Base-by-base conservation (phyloP, 2,329 filamentous ascomycete genomes). In the Ascomycota sp. region DNA sequence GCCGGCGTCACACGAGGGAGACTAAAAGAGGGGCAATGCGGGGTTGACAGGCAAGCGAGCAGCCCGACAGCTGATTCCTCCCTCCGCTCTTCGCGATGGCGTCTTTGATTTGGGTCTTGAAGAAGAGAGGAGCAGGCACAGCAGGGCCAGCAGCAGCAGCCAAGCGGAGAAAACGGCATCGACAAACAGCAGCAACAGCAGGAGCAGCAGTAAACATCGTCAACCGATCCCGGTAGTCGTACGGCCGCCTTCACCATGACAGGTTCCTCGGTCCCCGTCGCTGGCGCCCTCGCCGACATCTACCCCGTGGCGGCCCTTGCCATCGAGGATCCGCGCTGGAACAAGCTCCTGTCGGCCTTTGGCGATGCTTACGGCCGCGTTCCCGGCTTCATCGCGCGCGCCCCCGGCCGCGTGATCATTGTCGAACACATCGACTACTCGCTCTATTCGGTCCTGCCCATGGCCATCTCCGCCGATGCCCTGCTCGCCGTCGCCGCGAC, bases 381-480 rank as follows among this genome's bases (percentile, higher is more conserved):
- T 11, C 73, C 85, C 24, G 66, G 78, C 34, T 94, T 93, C 44
- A 71, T 95, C 13, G 70, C 86, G 8, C 75, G 89, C 37, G 93
- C 85, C 32, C 89, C 89, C 1, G 89, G 89, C 35, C 71, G 89
- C 40, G 89, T 98, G 40, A 89, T 98, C 46, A 94, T 98, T 48
- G 89, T 89, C 52, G 89, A 98, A 64, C 89, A 98, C 59, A 93
- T 98, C 45, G 89, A 98, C 59, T 98, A 98, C 59, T 93, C 82
- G 10, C 69, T 98, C 13, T 98, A 95, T 61, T 75, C 89, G 42
- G 85, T 94, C 35, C 65, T 98, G 17, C 89, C 89, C 30, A 94
- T 94, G 72, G 89, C 86, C 37, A 83, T 95, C 40, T 82, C 79
- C 5, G 79, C 82, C 37, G 89, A 98, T 52, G 76, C 83, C 33